Base-by-base conservation (phyloP, 2,329 filamentous ascomycete species). In the Rhynchosporium agropyri region DNA sequence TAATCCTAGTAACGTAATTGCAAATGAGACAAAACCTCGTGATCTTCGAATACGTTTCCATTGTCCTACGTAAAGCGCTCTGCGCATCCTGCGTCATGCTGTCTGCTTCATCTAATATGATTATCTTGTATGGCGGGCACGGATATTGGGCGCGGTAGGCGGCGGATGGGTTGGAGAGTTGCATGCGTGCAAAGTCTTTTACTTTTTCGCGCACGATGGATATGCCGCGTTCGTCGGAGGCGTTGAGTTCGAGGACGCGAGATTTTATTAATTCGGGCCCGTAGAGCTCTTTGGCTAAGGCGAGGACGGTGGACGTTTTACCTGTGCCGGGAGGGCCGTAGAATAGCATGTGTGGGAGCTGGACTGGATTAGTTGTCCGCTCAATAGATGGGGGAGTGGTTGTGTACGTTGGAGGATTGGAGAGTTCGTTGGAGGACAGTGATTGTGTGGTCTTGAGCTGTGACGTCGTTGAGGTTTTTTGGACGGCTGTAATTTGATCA, bases 1-100 rank as follows among this genome's bases (percentile, higher is more conserved):
- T 99, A 74, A 99, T 99, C 63, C 95, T 84, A 3, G 95, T 98
- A 51, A 99, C 95, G 73, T 99, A 99, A 78, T 99, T 99, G 79
- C 96, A 99, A 63, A 98, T 94, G 48, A 99, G 82, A 74, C 95
- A 98, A 77, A 99, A 99, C 13, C 95, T 85, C 2, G 95, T 99
- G 77, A 98, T 97, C 73, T 92, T 93, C 76, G 86, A 91, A 77
- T 98, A 98, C 51, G 92, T 96, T 79, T 99, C 95, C 95, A 99
- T 99, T 1, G 95, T 99, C 60, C 96, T 85, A 68, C 95, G 84
- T 62, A 99, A 81, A 4, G 96, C 95, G 64, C 88, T 91, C 80
- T 99, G 95, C 12, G 95, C 95, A 78, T 99, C 96, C 77, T 98
- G 94, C 45, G 95, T 99, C 94, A 99, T 98, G 69, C 90, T 95